phyloP scores from a whole-genome alignment of 257 asterid genomes.

The Penstemon eatonii region DNA sequence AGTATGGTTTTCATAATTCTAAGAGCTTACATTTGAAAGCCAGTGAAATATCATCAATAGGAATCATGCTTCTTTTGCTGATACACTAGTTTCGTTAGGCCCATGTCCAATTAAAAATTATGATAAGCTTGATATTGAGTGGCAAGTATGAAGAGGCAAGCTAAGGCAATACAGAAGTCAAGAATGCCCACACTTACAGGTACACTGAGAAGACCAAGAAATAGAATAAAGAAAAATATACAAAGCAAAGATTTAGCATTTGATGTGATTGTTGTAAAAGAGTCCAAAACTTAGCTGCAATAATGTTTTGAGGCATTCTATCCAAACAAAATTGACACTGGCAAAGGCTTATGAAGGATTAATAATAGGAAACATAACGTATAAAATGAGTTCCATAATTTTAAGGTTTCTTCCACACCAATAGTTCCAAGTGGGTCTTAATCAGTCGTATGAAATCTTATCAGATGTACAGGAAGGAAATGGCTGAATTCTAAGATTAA shows the following conservation, averaged over 20 bases:
- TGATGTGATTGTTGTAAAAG: conserved; percentile 19
- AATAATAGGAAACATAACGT: conserved; percentile 5
- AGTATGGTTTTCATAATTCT: not conserved
- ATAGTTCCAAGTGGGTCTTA: conserved; percentile 10
- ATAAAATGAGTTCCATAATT: conserved; percentile 13
- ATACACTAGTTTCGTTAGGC: conserved; percentile 9
- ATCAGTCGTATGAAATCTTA: conserved; percentile 18
- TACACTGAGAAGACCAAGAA: conserved; percentile 16
- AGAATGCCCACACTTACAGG: conserved; percentile 6
- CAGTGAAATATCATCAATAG: conserved; percentile 16
- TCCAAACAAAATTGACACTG: conserved; percentile 3
- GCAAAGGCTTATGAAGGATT: conserved; percentile 21
- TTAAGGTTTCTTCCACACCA: conserved; percentile 24
- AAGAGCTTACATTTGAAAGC: conserved; percentile 9
- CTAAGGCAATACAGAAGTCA: conserved; percentile 23
- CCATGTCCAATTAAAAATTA: not conserved
- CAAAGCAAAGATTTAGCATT: conserved; percentile 1
- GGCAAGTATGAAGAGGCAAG: conserved; percentile 22
- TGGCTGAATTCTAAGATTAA: conserved; percentile 11
- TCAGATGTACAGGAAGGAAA: conserved; percentile 9
- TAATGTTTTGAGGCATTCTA: conserved; percentile 20
- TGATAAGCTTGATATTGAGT: conserved; percentile 6
- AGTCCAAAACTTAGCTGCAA: conserved; percentile 18
- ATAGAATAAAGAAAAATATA: conserved; percentile 7
- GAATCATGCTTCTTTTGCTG: conserved; percentile 8